Evolutionary conservation across 176 grass and related monocot species (phyloP).

Genomic region (Themeda triandra): DNA sequence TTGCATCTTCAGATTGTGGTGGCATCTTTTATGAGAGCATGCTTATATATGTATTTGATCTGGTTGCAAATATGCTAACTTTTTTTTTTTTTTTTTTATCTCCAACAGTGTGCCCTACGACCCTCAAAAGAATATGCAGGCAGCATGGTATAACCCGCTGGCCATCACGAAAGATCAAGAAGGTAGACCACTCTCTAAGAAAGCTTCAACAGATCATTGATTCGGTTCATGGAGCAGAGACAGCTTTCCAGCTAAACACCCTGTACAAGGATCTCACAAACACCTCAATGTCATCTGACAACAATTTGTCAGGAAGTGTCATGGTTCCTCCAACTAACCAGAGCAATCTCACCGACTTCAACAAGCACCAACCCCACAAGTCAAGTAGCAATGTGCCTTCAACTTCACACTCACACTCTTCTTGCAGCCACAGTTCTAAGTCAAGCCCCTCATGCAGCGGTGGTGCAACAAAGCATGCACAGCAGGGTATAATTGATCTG

Average conservation of each 20-base stretch:
- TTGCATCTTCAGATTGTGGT: not conserved
- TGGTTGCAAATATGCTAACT: constrained; percentile 18
- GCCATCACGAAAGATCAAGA: constrained; percentile 97
- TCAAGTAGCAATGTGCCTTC: constrained; percentile 34
- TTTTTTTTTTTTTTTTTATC: constrained; percentile 22
- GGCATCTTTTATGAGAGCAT: not conserved
- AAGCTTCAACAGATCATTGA: constrained; percentile 90
- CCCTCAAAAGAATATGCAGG: constrained; percentile 99
- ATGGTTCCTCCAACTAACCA: constrained; percentile 37
- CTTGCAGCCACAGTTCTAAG: constrained; percentile 61
- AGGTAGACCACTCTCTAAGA: constrained; percentile 91
- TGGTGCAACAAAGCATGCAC: constrained; percentile 46
- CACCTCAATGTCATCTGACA: constrained; percentile 51
- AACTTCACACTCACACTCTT: constrained; percentile 54
- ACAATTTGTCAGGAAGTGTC: constrained; percentile 51
- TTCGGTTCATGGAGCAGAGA: constrained; percentile 88
- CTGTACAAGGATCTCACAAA: constrained; percentile 81
- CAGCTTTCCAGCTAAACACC: constrained; percentile 64
- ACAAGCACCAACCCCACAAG: constrained; percentile 28
- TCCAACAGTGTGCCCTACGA: constrained; percentile 83
- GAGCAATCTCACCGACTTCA: constrained; percentile 37
- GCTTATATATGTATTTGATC: constrained; percentile 6
- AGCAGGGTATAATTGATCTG: constrained; percentile 23
- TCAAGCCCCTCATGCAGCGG: constrained; percentile 56
- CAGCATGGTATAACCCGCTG: constrained; percentile 90